Evolutionary conservation across 352 stramenopile genomes (phyloP).

Genomic region (Globisporangium takayamanum): DNA sequence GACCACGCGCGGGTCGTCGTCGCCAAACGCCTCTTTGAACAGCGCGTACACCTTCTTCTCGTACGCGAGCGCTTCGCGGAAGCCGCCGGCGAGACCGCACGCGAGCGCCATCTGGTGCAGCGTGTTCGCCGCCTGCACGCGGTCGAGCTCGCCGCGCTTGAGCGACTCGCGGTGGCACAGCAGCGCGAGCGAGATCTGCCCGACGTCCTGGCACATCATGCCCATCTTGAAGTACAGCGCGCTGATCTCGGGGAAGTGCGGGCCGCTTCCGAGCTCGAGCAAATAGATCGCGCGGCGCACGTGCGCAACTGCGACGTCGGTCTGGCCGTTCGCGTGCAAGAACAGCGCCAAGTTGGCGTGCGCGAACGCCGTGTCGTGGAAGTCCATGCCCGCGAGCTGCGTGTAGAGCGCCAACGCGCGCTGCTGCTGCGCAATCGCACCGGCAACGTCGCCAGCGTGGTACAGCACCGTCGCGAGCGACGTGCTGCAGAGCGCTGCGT

Average conservation of each 20-base stretch:
- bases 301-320: constrained; percentile 83
- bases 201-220: constrained; percentile 91
- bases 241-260: constrained; percentile 87
- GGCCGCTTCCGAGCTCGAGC: constrained; percentile 89
- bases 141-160: constrained; percentile 81
- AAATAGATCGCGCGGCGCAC: constrained; percentile 90
- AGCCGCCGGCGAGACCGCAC: constrained; percentile 68
- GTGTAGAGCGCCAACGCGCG: constrained; percentile 90
- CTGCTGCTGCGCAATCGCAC: constrained; percentile 86
- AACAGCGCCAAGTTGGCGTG: constrained; percentile 91
- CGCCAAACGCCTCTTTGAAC: constrained; percentile 75
- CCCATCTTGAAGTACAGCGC: constrained; percentile 93
- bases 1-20: constrained; percentile 72
- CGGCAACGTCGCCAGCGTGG: constrained; percentile 85
- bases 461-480: constrained; percentile 90
- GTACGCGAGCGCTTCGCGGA: constrained; percentile 83
- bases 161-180: constrained; percentile 85
- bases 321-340: constrained; percentile 82
- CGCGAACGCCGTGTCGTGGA: constrained; percentile 85
- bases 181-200: constrained; percentile 81
- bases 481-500: constrained; percentile 90
- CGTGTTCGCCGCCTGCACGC: constrained; percentile 79
- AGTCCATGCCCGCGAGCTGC: constrained; percentile 91
- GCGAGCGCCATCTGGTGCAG: constrained; percentile 87
- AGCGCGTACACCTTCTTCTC: constrained; percentile 87